Evolutionary conservation across 768 basidiomycete genomes (phyloP), one percentile per base, ranked within the genome.

Genomic region (Agrocybe pediades): DNA sequence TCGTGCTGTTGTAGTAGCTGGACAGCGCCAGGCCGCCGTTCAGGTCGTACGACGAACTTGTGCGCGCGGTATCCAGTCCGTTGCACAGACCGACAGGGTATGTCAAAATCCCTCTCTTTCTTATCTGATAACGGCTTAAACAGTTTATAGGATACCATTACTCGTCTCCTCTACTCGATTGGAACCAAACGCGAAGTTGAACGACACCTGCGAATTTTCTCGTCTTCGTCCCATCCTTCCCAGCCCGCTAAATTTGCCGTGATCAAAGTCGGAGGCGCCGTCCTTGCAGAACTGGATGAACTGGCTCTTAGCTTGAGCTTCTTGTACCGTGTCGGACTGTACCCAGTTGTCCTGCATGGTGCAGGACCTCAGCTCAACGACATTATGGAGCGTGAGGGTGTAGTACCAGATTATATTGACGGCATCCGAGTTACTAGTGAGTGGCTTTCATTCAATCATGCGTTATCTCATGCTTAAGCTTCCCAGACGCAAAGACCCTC

Each of bases 161-260:
- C 93, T 48, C 89, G 97, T 42, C 79, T 99, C 11, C 81, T 99
- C 33, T 98, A 98, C 74, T 98, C 96, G 19, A 88, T 99, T 59
- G 97, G 96, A 47, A 92, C 92, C 25, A 95, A 97, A 67, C 90
- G 93, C 59, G 97, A 99, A 71, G 97, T 99, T 61, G 95, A 98
- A 67, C 89, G 97, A 57, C 95, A 99, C 76, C 87, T 99, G 25
- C 90, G 96, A 45, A 99, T 99, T 66, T 99, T 99, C 69, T 93
- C 94, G 9, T 88, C 92, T n/a, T 88, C 93, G 19, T 91, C 92
- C 6, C 87, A 95, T 64, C 85, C 89, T 2, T 86, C 91, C 15
- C 86, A 92, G 55, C 91, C 92, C 36, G 95, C 95, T 56, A 96
- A 93, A 70, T 97, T 97, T 64, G 95, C 94, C 33, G 97, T 99